Conservation (phyloP, 208 protist genomes). For the Trichomonas vaginalis region DNA sequence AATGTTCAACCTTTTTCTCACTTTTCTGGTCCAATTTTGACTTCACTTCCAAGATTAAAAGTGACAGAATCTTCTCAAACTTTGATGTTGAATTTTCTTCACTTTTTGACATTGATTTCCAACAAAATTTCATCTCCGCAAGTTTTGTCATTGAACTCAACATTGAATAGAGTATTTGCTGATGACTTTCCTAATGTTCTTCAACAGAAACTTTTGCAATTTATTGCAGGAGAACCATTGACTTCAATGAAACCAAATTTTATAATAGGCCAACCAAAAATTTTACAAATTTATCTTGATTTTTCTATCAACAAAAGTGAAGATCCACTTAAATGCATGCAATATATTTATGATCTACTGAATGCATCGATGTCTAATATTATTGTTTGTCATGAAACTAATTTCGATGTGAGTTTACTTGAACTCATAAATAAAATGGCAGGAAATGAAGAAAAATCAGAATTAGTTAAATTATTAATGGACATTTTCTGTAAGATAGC, state of each 20-base stretch:
- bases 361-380: not conserved
- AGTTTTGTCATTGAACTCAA: not conserved
- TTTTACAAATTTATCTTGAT: not conserved
- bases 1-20: too few species aligned
- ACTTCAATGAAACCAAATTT: not conserved
- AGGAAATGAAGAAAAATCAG: not conserved
- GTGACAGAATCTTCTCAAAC: not conserved
- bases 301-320: not conserved
- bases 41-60: not conserved
- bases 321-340: not conserved
- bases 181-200: not conserved
- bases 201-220: not conserved
- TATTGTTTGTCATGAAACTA: not conserved
- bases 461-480: not conserved
- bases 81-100: not conserved
- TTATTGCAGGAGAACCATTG: not conserved
- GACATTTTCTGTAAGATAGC: not conserved
- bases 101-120: not conserved
- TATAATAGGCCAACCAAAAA: not conserved
- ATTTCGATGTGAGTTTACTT: not conserved
- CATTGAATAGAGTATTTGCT: not conserved
- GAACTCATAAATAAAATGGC: not conserved
- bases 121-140: not conserved
- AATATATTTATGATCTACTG: not conserved
- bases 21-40: not conserved